phyloP scores from a whole-genome alignment of 2,329 filamentous ascomycete species.

The Penicillium sp. region DNA sequence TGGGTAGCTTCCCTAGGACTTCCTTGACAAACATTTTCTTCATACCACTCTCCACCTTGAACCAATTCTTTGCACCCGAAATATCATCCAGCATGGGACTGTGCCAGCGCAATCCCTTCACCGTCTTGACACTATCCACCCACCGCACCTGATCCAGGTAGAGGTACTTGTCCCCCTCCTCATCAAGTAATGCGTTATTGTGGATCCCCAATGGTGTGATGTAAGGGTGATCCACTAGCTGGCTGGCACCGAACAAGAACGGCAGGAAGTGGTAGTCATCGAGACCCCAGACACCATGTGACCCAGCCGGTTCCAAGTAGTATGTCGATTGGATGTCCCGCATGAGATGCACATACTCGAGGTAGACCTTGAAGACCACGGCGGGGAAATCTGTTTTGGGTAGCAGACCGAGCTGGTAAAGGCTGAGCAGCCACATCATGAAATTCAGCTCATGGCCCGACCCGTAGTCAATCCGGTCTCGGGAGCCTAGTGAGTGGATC shows the following conservation, averaged over 20 bases:
- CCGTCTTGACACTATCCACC: slow-evolving; percentile 94
- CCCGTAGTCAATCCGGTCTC: slow-evolving; percentile 87
- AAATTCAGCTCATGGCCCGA: slow-evolving; percentile 98
- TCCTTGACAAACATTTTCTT: slow-evolving; percentile 94
- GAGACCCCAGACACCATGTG: slow-evolving; percentile 95
- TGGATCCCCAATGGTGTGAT: slow-evolving; percentile 81
- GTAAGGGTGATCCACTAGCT: slow-evolving; percentile 79
- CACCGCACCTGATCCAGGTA: slow-evolving; percentile 92
- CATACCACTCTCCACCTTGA: slow-evolving; percentile 93
- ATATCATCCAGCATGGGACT: slow-evolving; percentile 99
- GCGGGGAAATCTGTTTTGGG: slow-evolving; percentile 66
- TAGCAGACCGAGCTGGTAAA: slow-evolving; percentile 74
- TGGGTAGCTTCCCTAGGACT: slow-evolving; percentile 86
- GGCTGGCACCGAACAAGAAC: slow-evolving; percentile 90
- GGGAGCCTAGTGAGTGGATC: slow-evolving; percentile 79
- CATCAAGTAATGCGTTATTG: slow-evolving; percentile 81
- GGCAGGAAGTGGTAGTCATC: slow-evolving; percentile 98
- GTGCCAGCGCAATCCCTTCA: slow-evolving; percentile 92
- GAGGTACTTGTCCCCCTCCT: slow-evolving; percentile 77
- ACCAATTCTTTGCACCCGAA: slow-evolving; percentile 82
- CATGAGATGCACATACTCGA: slow-evolving; percentile 82
- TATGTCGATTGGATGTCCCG: slow-evolving; percentile 85
- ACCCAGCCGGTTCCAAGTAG: slow-evolving; percentile 94
- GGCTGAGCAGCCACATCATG: slow-evolving; percentile 90
- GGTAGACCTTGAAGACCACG: slow-evolving; percentile 75